Percentiles rank a stretch among this genome's conserved stretches.
Conservation (phyloP, 202 grass and related monocot species). For the Panicum virgatum region DNA sequence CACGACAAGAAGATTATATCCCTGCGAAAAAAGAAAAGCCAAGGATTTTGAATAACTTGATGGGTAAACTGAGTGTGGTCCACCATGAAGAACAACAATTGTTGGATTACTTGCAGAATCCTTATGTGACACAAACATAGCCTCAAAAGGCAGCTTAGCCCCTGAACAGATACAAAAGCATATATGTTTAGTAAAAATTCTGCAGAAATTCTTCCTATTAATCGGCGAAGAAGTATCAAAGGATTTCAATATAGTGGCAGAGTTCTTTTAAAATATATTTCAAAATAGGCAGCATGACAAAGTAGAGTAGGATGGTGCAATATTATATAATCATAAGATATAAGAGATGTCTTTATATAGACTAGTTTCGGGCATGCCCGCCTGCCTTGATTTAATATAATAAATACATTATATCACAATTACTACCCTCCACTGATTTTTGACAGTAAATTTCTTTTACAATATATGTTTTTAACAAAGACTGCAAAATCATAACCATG, state of each 20-base stretch:
- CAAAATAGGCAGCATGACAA: neutral
- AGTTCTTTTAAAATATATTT: constrained; percentile 22
- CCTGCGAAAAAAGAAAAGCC: constrained; percentile 80
- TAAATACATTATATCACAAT: neutral
- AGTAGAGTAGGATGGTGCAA: neutral
- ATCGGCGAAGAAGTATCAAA: constrained; percentile 12
- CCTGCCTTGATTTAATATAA: constrained; percentile 15
- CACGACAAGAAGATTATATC: constrained; percentile 86
- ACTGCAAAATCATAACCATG: neutral
- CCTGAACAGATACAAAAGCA: constrained; percentile 49
- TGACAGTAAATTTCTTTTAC: neutral
- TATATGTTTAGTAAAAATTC: constrained; percentile 8
- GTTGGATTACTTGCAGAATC: constrained; percentile 62
- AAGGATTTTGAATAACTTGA: constrained; percentile 86
- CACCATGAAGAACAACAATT: constrained; percentile 92
- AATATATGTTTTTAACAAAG: neutral
- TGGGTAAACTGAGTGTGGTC: constrained; percentile 77
- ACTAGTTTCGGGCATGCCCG: constrained; percentile 2
- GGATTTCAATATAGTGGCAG: constrained; percentile 6
- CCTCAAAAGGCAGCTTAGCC: constrained; percentile 77
- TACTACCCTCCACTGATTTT: neutral
- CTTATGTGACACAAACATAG: constrained; percentile 76
- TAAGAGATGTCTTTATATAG: neutral
- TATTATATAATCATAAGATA: constrained; percentile 2
- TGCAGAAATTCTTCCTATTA: constrained; percentile 15